Evolutionary conservation across 2,329 filamentous ascomycete species (phyloP).

Genomic region (Colletotrichum camelliae): DNA sequence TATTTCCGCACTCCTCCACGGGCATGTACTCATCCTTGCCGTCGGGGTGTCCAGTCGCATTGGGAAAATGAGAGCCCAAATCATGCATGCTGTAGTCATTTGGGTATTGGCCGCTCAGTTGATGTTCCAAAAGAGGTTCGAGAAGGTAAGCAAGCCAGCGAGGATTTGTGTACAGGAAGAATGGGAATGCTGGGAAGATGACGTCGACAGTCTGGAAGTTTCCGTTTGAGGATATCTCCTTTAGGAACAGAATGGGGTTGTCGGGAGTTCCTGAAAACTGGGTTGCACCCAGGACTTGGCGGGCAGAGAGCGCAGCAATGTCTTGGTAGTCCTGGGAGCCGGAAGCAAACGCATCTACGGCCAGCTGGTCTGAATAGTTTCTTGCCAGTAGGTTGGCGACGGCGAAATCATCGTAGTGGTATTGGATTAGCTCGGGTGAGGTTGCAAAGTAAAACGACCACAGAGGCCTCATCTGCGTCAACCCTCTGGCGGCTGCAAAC

Average conservation of each 20-base stretch:
- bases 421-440: slow-evolving; percentile 68
- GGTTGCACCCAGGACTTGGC: slow-evolving; percentile 81
- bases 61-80: slow-evolving; percentile 74
- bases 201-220: slow-evolving; percentile 89
- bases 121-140: slow-evolving; percentile 82
- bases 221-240: slow-evolving; percentile 85
- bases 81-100: slow-evolving; percentile 84
- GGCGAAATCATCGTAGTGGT: slow-evolving; percentile 78
- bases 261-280: slow-evolving; percentile 77
- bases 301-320: slow-evolving; percentile 77
- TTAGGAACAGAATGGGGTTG: slow-evolving; percentile 77
- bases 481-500: slow-evolving; percentile 76
- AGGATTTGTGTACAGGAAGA: slow-evolving; percentile 86
- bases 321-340: slow-evolving; percentile 79
- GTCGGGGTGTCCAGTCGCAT: slow-evolving; percentile 75
- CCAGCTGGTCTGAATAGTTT: slow-evolving; percentile 77
- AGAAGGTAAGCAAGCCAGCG: slow-evolving; percentile 80
- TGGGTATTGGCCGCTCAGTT: slow-evolving; percentile 82
- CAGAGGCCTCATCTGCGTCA: slow-evolving; percentile 79
- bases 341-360: slow-evolving; percentile 73
- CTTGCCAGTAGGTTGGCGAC: slow-evolving; percentile 67
- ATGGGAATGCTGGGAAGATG: slow-evolving; percentile 85
- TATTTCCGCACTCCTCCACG: slow-evolving; percentile 76
- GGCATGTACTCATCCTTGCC: slow-evolving; percentile 78
- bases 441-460: slow-evolving; percentile 78